A percentile compares a stretch with the other conserved stretches of the same genome.
Conservation (phyloP, 805 yeast species). For the Yarrowia alimentaria region DNA sequence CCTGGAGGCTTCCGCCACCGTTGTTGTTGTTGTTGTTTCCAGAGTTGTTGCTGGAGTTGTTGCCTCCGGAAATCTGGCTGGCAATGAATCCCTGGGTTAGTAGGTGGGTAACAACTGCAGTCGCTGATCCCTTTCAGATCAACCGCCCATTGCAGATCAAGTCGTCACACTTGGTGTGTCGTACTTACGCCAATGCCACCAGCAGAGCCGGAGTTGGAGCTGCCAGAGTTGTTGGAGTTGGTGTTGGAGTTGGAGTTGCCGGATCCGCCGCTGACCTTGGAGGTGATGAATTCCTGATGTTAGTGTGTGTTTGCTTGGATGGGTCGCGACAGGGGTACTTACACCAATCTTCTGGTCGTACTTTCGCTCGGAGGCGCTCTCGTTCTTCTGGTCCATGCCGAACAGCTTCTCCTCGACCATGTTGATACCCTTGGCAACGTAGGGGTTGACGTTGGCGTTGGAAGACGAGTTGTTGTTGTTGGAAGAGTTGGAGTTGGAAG, state of each 20-base stretch:
- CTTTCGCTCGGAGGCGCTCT: conserved; percentile 15
- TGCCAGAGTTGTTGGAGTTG: conserved; percentile 14
- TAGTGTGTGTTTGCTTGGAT: neutral
- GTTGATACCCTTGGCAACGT: conserved; percentile 25
- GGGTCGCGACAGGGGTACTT: too few relatives aligned
- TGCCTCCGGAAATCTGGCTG: conserved; percentile 12
- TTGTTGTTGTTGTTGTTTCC: neutral
- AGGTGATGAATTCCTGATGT: conserved; percentile 18
- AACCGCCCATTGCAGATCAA: too few relatives aligned
- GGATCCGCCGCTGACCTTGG: conserved; percentile 2
- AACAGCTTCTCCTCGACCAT: conserved; percentile 26
- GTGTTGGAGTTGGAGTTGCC: neutral
- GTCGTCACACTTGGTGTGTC: too few relatives aligned
- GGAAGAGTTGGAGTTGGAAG: neutral
- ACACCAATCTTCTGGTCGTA: conserved; percentile 24
- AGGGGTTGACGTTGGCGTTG: conserved; percentile 25
- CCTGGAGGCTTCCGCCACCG: conserved; percentile 13
- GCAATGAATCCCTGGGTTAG: conserved; percentile 11
- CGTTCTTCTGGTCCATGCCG: conserved; percentile 17
- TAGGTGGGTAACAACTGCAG: neutral
- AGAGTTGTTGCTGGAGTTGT: conserved; percentile 5
- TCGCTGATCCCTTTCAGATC: too few relatives aligned
- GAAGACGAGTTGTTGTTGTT: conserved; percentile 1
- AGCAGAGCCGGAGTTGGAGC: conserved; percentile 1
- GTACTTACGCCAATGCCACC: conserved; percentile 19